Base-by-base conservation (phyloP, 345 rosid species). In the Streptanthus diversifolius region DNA sequence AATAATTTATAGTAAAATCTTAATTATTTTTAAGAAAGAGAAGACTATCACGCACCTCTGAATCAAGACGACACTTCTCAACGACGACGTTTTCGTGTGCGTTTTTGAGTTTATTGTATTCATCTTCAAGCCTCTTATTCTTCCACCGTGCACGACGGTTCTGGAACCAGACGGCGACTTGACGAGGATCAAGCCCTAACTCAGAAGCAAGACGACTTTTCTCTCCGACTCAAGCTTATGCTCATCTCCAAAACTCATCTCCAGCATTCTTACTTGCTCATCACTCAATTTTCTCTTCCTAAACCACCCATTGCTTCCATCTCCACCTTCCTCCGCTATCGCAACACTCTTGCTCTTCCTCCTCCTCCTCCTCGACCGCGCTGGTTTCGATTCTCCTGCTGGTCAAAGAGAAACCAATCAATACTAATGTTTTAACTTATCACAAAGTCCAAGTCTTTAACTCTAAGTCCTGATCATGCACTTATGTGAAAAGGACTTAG, bases 101-200 rank as follows among this genome's bases (percentile, higher is more conserved):
- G 0, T 83, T 52, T 55, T 85, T 91, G 47, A 95, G 59, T 74
- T 69, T 84, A 12, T 45, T 30, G 49, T 86, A 87, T 70, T 88
- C 93, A 75, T 95, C 92, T 71, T 95, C 96, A 5, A 95, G 86
- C 81, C 79, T 82, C 85, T 95, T 95, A 82, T 82, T 85, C 87
- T 90, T 95, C 86, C 86, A 90, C 11, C 99, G 83, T 15, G 97
- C 93, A 49, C 98, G 81, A n/a, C 97, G 82, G 85, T 95, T 95
- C 61, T 95, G 99, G 67, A 90, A 95, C 99, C 99, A 95, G 7
- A 95, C 90, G 1, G 98, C 99, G 0, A 95, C 98, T 61, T 95
- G 99, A 27, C 99, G 91, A 17, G 99, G 91, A 30, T 90, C 90
- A 33, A 95, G 90, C 1, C 95, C 97, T 5, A 91, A 83, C 80